phyloP scores from a whole-genome alignment of 192 early-diverging fungal genomes.

The Rhizophlyctis rosea region DNA sequence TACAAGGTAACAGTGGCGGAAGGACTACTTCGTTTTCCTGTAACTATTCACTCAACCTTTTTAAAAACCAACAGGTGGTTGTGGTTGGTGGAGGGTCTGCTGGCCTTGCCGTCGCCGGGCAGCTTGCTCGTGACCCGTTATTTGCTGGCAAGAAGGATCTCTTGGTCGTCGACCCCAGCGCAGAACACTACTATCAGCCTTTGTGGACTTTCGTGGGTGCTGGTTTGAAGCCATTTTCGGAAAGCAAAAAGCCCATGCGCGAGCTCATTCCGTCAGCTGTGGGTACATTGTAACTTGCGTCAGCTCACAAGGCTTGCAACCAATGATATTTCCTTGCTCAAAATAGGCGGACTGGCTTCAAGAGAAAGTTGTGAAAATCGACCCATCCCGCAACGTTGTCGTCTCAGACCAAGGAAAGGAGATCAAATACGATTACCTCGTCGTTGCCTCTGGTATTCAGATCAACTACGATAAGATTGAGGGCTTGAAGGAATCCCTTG shows the following conservation, averaged over 20 bases:
- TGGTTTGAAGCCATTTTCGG: slow-evolving; percentile 73
- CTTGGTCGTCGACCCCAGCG: slow-evolving; percentile 21
- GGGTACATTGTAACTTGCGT: background rate
- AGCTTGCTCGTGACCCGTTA: slow-evolving; percentile 14
- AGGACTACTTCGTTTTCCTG: no score
- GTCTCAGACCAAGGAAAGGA: slow-evolving; percentile 59
- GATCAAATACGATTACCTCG: slow-evolving; percentile 65
- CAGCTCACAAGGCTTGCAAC: background rate
- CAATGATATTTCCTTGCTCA: no score
- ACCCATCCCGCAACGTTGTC: slow-evolving; percentile 69
- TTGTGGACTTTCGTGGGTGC: slow-evolving; percentile 88
- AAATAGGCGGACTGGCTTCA: slow-evolving; percentile 72
- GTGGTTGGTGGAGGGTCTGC: slow-evolving; percentile 20
- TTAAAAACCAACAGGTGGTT: no score
- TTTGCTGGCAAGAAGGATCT: slow-evolving; percentile 17
- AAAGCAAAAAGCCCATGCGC: slow-evolving; percentile 63
- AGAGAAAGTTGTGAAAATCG: slow-evolving; percentile 64
- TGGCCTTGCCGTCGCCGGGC: slow-evolving; percentile 14
- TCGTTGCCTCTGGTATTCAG: slow-evolving; percentile 77
- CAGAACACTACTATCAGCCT: slow-evolving; percentile 67
- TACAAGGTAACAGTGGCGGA: no score
- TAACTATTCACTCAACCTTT: no score
- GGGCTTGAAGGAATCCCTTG: slow-evolving; percentile 68
- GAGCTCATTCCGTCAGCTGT: slow-evolving; percentile 72
- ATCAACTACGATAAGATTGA: slow-evolving; percentile 73